A percentile compares a stretch with the other conserved stretches of the same genome.
These are phyloP conservation scores for Leucaena leucocephala DNA, from an alignment of 306 rosid species.

Conservation along the genomic window DNA sequence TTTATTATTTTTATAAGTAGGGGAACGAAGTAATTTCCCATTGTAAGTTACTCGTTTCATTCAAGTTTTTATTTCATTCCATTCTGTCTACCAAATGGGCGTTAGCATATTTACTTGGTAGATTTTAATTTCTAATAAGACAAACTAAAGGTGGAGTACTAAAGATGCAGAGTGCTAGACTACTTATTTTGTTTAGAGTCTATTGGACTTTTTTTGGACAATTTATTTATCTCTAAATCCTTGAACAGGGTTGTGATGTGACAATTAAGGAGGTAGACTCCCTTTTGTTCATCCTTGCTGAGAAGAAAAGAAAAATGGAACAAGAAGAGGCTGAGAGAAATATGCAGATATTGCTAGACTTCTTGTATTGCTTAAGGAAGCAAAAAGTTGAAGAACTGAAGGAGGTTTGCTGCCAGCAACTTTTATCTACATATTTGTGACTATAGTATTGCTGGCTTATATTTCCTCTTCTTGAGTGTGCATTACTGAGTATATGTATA, in stretches of 20 bases:
- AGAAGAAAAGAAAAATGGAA: conserved; percentile 96
- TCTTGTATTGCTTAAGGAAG: conserved; percentile 84
- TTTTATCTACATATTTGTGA: conserved; percentile 10
- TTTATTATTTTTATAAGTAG: not conserved
- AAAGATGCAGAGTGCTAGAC: not conserved
- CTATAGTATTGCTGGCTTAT: not conserved
- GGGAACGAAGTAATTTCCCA: not conserved
- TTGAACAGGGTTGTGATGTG: conserved; percentile 86
- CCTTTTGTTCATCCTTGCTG: conserved; percentile 74
- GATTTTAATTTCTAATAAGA: conserved; percentile 3
- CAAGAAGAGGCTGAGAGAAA: conserved; percentile 98
- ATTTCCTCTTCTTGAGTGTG: conserved; percentile 11
- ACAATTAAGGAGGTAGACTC: conserved; percentile 84
- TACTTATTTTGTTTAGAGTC: not conserved
- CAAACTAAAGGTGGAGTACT: not conserved
- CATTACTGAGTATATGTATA: conserved; percentile 19
- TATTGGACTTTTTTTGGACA: conserved; percentile 20
- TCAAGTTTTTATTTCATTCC: not conserved
- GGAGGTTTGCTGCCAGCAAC: conserved; percentile 61
- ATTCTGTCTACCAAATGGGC: not conserved
- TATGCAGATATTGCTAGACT: conserved; percentile 88
- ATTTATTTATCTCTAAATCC: conserved; percentile 22
- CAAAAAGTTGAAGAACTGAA: conserved; percentile 82
- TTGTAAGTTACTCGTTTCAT: no score
- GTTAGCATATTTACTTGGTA: not conserved